Evolutionary conservation across 1,284 basidiomycete species (phyloP).

Genomic region (Cryptococcus jaspeensis): DNA sequence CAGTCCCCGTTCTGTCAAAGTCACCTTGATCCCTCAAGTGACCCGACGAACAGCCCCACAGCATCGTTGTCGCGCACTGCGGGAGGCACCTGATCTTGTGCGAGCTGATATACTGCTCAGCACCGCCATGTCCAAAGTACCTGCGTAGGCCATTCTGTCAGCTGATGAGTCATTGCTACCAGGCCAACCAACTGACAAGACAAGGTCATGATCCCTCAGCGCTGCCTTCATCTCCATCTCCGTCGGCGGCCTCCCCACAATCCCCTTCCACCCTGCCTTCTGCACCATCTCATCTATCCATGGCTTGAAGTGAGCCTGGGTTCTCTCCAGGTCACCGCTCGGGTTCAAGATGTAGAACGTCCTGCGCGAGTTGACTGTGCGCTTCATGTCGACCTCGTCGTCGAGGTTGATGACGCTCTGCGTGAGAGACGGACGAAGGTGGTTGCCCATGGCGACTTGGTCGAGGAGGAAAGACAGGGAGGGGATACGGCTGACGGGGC

Average conservation of each 20-base stretch:
- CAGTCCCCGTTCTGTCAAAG: slow-evolving; percentile 86
- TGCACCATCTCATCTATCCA: slow-evolving; percentile 70
- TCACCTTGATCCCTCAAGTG: slow-evolving; percentile 84
- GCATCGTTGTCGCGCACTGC: slow-evolving; percentile 87
- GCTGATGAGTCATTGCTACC: slow-evolving; percentile 1
- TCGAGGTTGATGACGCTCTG: slow-evolving; percentile 2
- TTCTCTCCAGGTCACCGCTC: slow-evolving; percentile 80
- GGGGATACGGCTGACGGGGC: slow-evolving; percentile 87
- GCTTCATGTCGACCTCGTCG: slow-evolving; percentile 39
- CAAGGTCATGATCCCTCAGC: slow-evolving; percentile 69
- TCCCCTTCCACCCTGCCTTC: slow-evolving; percentile 74
- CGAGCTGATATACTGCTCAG: slow-evolving; percentile 87
- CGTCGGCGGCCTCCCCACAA: slow-evolving; percentile 70
- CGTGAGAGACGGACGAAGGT: slow-evolving; percentile 32
- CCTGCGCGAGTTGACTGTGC: slow-evolving; percentile 62
- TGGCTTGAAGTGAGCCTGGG: slow-evolving; percentile 74
- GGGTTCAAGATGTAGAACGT: slow-evolving; percentile 90
- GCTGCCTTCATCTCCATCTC: slow-evolving; percentile 77
- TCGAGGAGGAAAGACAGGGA: slow-evolving; percentile 85
- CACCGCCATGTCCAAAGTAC: slow-evolving; percentile 96
- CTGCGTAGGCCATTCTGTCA: slow-evolving; percentile 52
- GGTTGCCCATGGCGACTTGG: slow-evolving; percentile 63
- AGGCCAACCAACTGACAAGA: slow-evolving; percentile 65
- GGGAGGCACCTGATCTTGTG: slow-evolving; percentile 76
- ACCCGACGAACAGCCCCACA: slow-evolving; percentile 98